phyloP scores from a whole-genome alignment of 768 basidiomycete genomes.

The Russula emetica region DNA sequence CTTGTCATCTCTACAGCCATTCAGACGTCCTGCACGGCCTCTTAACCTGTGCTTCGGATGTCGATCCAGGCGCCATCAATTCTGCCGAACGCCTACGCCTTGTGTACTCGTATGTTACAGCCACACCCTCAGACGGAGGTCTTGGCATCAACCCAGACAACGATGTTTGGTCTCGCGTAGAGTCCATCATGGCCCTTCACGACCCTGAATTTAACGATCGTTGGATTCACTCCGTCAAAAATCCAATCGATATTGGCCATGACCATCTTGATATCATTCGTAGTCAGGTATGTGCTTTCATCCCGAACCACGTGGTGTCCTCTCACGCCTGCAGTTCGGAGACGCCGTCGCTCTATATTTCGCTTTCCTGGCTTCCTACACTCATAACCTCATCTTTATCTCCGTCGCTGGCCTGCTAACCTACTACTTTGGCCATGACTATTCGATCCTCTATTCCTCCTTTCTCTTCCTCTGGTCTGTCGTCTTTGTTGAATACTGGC shows the following conservation, averaged over 20 bases:
- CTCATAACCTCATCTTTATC: constrained; percentile 72
- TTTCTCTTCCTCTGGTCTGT: constrained; percentile 81
- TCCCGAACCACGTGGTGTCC: constrained; percentile 18
- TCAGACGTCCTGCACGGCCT: constrained; percentile 75
- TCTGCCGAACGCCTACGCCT: constrained; percentile 81
- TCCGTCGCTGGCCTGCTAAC: constrained; percentile 63
- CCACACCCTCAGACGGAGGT: constrained; percentile 70
- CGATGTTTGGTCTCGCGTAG: constrained; percentile 73
- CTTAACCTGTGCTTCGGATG: constrained; percentile 46
- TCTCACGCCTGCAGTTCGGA: constrained; percentile 53
- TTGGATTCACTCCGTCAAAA: constrained; percentile 78
- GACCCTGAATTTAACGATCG: constrained; percentile 73
- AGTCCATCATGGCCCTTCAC: constrained; percentile 80
- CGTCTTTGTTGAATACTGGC: constrained; percentile 89
- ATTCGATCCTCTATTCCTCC: constrained; percentile 71
- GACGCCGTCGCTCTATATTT: constrained; percentile 86
- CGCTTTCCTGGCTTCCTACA: constrained; percentile 81
- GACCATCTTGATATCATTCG: constrained; percentile 66
- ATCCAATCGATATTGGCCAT: constrained; percentile 37
- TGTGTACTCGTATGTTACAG: constrained; percentile 65
- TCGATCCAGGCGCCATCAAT: constrained; percentile 47
- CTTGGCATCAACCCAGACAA: constrained; percentile 74
- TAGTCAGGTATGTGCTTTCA: constrained; percentile 51
- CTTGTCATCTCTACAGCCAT: constrained; percentile 42
- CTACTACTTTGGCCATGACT: constrained; percentile 67